phyloP scores from a whole-genome alignment of 495 filamentous ascomycete species.

The Lichenothelia convexa region DNA sequence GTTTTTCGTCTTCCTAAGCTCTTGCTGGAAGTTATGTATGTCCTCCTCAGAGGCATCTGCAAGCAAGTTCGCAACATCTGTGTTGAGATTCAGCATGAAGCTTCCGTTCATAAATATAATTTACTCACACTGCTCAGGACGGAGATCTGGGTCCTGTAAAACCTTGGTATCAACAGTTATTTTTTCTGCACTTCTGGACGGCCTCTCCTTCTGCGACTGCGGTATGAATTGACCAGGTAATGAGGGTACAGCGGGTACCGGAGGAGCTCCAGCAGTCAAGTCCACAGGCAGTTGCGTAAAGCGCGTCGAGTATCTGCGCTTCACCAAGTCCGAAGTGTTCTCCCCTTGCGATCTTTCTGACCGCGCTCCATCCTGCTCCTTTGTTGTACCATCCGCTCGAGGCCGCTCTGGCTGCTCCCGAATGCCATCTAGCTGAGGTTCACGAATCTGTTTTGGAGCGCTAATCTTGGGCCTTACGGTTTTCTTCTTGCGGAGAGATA shows the following conservation, averaged over 20 bases:
- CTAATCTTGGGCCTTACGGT: slow-evolving; percentile 62
- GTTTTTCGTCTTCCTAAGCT: slow-evolving; percentile 59
- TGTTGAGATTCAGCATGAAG: too few relatives aligned
- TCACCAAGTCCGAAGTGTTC: slow-evolving; percentile 80
- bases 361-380: slow-evolving; percentile 12
- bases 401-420: background rate
- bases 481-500: slow-evolving; percentile 81
- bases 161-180: slow-evolving; percentile 50
- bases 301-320: slow-evolving; percentile 78
- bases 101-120: slow-evolving; percentile 1
- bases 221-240: slow-evolving; percentile 30
- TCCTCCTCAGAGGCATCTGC: slow-evolving; percentile 88
- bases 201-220: background rate
- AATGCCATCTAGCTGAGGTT: slow-evolving; percentile 14
- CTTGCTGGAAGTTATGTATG: slow-evolving; percentile 63
- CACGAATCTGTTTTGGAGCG: slow-evolving; percentile 62
- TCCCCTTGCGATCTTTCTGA: slow-evolving; percentile 8
- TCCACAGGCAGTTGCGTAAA: slow-evolving; percentile 59
- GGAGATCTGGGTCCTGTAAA: slow-evolving; percentile 62
- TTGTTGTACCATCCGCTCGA: slow-evolving; percentile 5
- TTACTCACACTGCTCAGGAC: slow-evolving; percentile 33
- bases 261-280: slow-evolving; percentile 43
- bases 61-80: slow-evolving; percentile 61
- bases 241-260: slow-evolving; percentile 44
- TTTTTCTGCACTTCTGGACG: slow-evolving; percentile 18